Base-by-base conservation (phyloP, 2,329 filamentous ascomycete genomes). In the Allantophomopsis lycopodina region DNA sequence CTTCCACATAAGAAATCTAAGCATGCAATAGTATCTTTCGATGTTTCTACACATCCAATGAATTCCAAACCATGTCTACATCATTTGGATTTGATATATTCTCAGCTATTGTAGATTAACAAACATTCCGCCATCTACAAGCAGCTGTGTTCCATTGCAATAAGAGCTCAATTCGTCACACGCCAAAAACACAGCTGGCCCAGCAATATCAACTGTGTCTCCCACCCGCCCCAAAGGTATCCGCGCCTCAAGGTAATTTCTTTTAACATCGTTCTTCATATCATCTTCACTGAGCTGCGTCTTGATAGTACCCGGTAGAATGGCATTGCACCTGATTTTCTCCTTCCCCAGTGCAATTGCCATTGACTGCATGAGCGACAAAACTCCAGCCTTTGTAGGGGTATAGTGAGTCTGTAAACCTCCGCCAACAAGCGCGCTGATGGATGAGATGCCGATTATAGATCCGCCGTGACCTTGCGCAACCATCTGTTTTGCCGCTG, bases 121-220 rank as follows among this genome's bases (percentile, higher is more conserved):
- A 66, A 91, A 94, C 45, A 89, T 58, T 0, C 87, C 87, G 10
- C 87, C 87, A 60, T 94, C 87, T 12, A 94, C 87, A 46, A 94
- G 58, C 48, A 94, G 54, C 60, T 91, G 84, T 13, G 84, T 79
- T 0, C 86, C 86, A 43, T 77, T 89, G 43, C 89, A 81, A 60
- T 88, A 89, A 17, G 73, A 73, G 55, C 80, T 88, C 61, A 94
- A 60, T 57, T 81, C 73, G 43, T 83, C 81, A 52, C 79, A 83
- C 0, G 81, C 86, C 53, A 94, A 63, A 59, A 93, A 94, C 21
- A 94, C 79, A 4, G 86, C 86, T 2, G 86, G 86, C 0, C 86
- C 86, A 0, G 78, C 83, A 56, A 94, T 57, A 65, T 94, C 86
- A 13, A 55, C 56, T 13, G 84, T 73, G 48, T 68, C 65, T 0